Conservation (phyloP, 2,329 filamentous ascomycete genomes). For the Colletotrichum karsti region DNA sequence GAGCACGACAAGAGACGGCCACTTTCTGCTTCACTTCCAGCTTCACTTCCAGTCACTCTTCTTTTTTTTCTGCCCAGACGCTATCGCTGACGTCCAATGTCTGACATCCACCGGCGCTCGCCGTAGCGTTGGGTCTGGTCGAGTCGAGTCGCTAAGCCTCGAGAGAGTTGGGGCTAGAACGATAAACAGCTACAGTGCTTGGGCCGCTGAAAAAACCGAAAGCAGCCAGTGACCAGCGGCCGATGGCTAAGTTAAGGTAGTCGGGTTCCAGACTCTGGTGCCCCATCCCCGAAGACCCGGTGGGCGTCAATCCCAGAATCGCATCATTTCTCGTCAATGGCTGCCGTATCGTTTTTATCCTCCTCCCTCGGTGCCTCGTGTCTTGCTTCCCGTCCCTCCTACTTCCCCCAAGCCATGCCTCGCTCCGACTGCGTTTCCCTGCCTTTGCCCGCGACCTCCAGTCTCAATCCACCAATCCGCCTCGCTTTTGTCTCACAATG, state of each 20-base stretch:
- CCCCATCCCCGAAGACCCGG: not conserved
- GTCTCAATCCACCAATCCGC: not conserved
- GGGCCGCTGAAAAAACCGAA: slow-evolving; percentile 10
- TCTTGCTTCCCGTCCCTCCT: not conserved
- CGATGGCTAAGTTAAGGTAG: too few species aligned
- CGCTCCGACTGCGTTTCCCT: not conserved
- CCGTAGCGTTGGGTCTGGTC: slow-evolving; percentile 1
- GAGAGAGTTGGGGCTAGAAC: not conserved
- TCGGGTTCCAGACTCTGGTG: not conserved
- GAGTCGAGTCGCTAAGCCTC: not conserved
- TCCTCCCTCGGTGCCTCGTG: not conserved
- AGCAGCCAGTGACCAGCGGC: slow-evolving; percentile 1
- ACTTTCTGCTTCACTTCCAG: not conserved
- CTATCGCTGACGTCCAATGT: too few species aligned
- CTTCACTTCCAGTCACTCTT: not conserved
- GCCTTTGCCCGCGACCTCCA: not conserved
- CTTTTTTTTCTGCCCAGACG: not conserved
- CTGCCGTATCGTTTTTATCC: not conserved
- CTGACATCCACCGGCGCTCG: slow-evolving; percentile 3
- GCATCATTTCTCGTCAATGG: not conserved
- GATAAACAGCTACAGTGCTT: not conserved
- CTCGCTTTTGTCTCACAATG: slow-evolving; percentile 18
- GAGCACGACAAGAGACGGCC: too few species aligned
- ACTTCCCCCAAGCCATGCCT: not conserved
- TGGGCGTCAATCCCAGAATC: not conserved